Percentiles rank a stretch among this genome's conserved stretches.
Conservation (phyloP, 2,329 filamentous ascomycete genomes). For the Talaromyces sp. region DNA sequence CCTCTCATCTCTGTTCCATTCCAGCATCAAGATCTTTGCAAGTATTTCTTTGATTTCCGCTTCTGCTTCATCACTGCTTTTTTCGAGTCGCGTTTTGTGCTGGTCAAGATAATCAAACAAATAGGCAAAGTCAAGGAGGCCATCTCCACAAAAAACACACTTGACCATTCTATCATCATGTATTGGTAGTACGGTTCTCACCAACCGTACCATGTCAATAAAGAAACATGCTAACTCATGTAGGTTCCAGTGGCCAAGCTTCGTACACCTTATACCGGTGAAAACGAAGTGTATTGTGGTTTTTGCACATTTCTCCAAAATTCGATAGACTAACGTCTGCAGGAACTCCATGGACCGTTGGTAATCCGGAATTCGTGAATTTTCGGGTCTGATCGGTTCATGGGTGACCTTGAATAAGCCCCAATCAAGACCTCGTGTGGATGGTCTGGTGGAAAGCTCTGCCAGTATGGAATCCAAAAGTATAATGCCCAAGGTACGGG, state of each 20-base stretch:
- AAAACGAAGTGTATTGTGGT: neutral
- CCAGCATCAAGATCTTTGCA: neutral
- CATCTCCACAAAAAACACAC: neutral
- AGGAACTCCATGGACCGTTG: neutral
- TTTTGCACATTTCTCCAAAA: neutral
- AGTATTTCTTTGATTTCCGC: neutral
- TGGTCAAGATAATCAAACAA: neutral
- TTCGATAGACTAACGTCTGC: neutral
- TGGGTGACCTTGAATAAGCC: neutral
- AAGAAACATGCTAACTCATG: neutral
- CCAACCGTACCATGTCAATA: neutral
- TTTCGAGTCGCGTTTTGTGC: neutral
- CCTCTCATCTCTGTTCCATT: neutral
- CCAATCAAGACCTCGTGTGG: neutral
- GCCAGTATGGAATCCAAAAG: neutral
- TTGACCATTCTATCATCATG: neutral
- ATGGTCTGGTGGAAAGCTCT: neutral
- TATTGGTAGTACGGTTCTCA: neutral
- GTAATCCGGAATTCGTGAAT: neutral
- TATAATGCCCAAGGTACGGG: neutral
- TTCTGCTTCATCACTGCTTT: neutral
- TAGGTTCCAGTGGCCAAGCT: neutral
- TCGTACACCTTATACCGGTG: neutral
- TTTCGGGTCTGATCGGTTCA: neutral
- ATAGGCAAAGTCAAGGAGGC: neutral